phyloP scores from a whole-genome alignment of 116 monocot species.

The Posidonia oceanica region DNA sequence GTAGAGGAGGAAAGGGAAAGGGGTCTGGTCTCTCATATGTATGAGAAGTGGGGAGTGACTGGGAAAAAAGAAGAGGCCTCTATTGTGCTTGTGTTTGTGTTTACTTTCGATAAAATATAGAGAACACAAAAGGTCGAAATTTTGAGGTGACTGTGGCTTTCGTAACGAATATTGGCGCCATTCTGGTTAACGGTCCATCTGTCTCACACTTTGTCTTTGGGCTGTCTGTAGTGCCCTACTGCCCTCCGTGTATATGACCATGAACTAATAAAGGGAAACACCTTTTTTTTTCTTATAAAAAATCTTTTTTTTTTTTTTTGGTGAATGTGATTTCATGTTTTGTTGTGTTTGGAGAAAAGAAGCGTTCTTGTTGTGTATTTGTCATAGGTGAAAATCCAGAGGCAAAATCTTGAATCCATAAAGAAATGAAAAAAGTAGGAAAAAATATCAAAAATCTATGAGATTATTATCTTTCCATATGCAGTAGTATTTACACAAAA shows the following conservation, averaged over 20 bases:
- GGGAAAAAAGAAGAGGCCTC: neutral
- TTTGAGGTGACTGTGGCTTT: conserved; percentile 2
- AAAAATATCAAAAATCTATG: too few species aligned
- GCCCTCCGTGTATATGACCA: neutral
- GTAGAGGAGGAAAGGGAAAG: conserved; percentile 3
- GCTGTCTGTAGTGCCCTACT: neutral
- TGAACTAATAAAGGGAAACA: too few species aligned
- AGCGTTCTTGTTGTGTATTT: too few species aligned
- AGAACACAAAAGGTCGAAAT: neutral
- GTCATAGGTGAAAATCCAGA: too few species aligned
- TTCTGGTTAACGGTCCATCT: conserved; percentile 4
- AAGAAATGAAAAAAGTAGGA: too few species aligned
- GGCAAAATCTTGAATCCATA: too few species aligned
- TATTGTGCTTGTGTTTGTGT: neutral
- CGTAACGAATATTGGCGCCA: conserved; percentile 16
- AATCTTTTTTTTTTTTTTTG: neutral
- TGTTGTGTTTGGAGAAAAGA: too few species aligned
- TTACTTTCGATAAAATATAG: neutral
- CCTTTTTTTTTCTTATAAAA: too few species aligned
- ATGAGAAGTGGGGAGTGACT: too few species aligned
- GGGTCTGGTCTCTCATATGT: too few species aligned
- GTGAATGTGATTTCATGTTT: neutral
- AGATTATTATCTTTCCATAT: too few species aligned
- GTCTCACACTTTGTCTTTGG: neutral
- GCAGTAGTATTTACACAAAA: too few species aligned